Percentiles rank a stretch among this genome's conserved stretches.
Evolutionary conservation across 192 early-diverging fungal genomes (phyloP).

Genomic region (Dissophora ornata): DNA sequence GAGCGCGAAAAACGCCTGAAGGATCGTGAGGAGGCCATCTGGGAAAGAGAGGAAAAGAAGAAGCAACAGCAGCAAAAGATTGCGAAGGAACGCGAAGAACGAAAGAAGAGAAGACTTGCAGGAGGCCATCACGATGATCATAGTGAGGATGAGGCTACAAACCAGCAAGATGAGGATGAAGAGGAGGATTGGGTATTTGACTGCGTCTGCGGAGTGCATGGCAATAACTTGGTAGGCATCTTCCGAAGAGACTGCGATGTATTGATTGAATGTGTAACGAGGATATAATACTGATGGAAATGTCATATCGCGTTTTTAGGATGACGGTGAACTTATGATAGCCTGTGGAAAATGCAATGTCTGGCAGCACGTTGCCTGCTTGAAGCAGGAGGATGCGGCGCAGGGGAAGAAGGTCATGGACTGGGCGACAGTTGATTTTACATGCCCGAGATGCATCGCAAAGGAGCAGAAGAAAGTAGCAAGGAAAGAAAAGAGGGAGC

Average conservation of each 20-base stretch:
- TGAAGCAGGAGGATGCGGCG: slow-evolving; percentile 54
- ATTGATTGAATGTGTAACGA: neutral
- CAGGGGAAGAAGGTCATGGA: slow-evolving; percentile 36
- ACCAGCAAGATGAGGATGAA: slow-evolving; percentile 31
- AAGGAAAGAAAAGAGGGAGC: slow-evolving; percentile 34
- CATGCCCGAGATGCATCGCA: slow-evolving; percentile 58
- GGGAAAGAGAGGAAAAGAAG: slow-evolving; percentile 51
- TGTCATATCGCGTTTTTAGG: too few relatives aligned
- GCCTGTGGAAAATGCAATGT: slow-evolving; percentile 73
- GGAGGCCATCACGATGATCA: slow-evolving; percentile 22
- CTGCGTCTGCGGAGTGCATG: slow-evolving; percentile 60
- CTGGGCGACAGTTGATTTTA: slow-evolving; percentile 63
- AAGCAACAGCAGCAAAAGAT: slow-evolving; percentile 32
- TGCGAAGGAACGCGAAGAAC: slow-evolving; percentile 50
- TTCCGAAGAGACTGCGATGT: neutral
- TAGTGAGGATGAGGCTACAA: slow-evolving; percentile 13
- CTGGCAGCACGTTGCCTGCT: slow-evolving; percentile 80
- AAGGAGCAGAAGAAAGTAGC: slow-evolving; percentile 26
- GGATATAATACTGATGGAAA: too few relatives aligned
- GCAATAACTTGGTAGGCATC: slow-evolving; percentile 60
- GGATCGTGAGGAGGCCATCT: slow-evolving; percentile 50
- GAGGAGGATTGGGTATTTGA: slow-evolving; percentile 64
- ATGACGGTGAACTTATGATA: slow-evolving; percentile 79
- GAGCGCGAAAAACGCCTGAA: slow-evolving; percentile 49
- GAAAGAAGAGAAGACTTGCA: slow-evolving; percentile 36